Evolutionary conservation across 495 filamentous ascomycete genomes (phyloP), one percentile per base, ranked within the genome.

Genomic region (Clohesyomyces aquaticus): DNA sequence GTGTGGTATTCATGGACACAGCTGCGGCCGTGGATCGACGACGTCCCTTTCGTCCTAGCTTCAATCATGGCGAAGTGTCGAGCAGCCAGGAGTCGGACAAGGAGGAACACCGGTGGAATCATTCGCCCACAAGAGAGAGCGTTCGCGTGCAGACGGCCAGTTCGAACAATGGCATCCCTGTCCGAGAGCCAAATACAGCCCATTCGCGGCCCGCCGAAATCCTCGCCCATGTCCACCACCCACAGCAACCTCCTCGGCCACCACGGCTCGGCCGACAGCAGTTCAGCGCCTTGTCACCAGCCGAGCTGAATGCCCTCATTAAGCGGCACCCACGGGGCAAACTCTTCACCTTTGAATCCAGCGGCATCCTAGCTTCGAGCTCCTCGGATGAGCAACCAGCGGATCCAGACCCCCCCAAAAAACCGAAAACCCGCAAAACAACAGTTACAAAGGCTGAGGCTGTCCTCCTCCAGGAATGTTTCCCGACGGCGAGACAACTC

Each of bases 1-100:
- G 82, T 9, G 80, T 83, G 12, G 77, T 83, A 1, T 86, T 86
- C 63, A 18, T 71, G n/a, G 68, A 65, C 25, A 57, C 63, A 11
- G 35, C 38, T 28, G 35, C 63, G 38, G 48, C 57, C 19, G 23
- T 23, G 19, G 16, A 29, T 35, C 16, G 10, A 19, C 35, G 46
- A 3, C 35, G 41, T 14, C 29, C 54, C 8, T 10, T 22, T 21
- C 16, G 3, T 1, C 16, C 2, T 16, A 45, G 27, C 18, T 16
- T 9, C 10, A 46, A 41, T 28, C 18, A 22, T 18, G 35, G 38
- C 28, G 54, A 57, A 26, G 38, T 18, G 21, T 41, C 32, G 10
- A 49, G 46, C 27, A 49, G 46, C 46, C 46, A 49, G 46, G 46
- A 49, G 46, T 49, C 46, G 2, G 46, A 25, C 1, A 49, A 49